Base-by-base conservation (phyloP, 2,329 filamentous ascomycete genomes). In the Colletotrichum sidae region DNA sequence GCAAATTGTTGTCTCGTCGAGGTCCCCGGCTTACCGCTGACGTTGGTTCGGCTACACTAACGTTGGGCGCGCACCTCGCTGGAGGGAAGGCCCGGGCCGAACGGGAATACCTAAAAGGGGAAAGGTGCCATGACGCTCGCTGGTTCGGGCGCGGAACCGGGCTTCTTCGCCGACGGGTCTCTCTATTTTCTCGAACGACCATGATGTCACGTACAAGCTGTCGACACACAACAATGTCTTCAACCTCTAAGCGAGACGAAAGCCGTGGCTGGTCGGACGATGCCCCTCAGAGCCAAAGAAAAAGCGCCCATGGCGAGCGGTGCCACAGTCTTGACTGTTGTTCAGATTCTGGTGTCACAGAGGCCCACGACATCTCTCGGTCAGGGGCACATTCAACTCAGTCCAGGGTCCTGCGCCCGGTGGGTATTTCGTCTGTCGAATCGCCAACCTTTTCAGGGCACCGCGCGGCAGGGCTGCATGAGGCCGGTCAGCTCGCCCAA, bases 401-500 rank as follows among this genome's bases (percentile, higher is more conserved):
- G 39, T 11, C 10, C 39, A 42, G 13, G 25, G 33, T 13, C 33
- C 47, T 33, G 47, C 47, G 33, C 47, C 47, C 47, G 47, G 33
- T 15, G 11, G 11, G 47, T 9, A 34, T 11, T 11, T 33, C 13
- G n/a, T 6, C 11, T 33, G n/a, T 59, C 56, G 46, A 42, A 50
- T 51, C n/a, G n/a, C 42, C 17, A 12, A 17, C 25, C 37, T 33
- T 12, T 34, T 33, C 25, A 17, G 37, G 46, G 33, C 38, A 44
- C 47, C 39, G 39, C 25, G 37, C 13, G 12, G 15, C 12, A 49
- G 41, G 15, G 9, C 34, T 46, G 56, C 42, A 54, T 34, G 25
- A 47, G 45, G 13, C 37, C 49, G 57, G 57, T 60, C 41, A 54
- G 37, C 35, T 12, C 12, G 11, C 38, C 38, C n/a, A 13, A 8